Percentiles rank a stretch among this genome's conserved stretches.
phyloP scores from a whole-genome alignment of 2,329 filamentous ascomycete species.

The Fusarium sp. region DNA sequence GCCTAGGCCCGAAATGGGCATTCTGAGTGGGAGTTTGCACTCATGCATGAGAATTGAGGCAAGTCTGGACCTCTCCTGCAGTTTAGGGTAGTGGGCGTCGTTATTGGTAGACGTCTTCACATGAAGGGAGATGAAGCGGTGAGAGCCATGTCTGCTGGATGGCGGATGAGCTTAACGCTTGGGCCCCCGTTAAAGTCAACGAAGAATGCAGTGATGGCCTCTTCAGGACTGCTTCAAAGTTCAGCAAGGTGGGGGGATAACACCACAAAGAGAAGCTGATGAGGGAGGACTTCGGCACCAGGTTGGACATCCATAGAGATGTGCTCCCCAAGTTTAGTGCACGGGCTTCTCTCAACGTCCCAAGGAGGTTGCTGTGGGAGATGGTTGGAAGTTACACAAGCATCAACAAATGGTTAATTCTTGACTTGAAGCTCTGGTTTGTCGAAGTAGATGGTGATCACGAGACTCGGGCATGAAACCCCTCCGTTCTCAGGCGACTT shows the following conservation, averaged over 20 bases:
- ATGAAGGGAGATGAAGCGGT: slow-evolving; percentile 5
- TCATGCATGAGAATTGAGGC: neutral
- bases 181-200: slow-evolving; percentile 5
- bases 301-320: neutral
- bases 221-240: neutral
- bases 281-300: neutral
- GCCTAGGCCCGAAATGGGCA: neutral
- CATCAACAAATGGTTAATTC: no score
- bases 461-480: neutral
- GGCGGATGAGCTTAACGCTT: neutral
- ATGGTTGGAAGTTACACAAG: no score
- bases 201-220: neutral
- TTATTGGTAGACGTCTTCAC: neutral
- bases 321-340: neutral
- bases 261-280: no score
- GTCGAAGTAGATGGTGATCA: neutral
- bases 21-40: slow-evolving; percentile 1
- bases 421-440: no score
- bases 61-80: slow-evolving; percentile 1
- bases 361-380: no score
- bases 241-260: neutral
- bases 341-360: slow-evolving; percentile 1
- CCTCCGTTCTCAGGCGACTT: slow-evolving; percentile 9
- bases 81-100: slow-evolving; percentile 6
- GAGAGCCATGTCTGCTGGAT: neutral